phyloP scores from a whole-genome alignment of 306 rosid species.

The Lathyrus tuberosus region DNA sequence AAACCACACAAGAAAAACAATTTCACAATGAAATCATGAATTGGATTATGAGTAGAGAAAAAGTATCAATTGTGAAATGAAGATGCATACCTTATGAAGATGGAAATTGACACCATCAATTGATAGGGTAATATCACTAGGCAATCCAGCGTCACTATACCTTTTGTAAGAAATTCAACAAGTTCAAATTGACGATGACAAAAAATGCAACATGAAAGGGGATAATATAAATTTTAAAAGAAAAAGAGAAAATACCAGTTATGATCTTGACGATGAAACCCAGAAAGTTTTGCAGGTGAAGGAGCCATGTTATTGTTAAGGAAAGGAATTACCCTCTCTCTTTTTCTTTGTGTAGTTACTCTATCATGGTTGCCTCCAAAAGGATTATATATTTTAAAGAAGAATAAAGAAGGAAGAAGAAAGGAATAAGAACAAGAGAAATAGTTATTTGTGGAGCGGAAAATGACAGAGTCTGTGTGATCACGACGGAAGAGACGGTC shows the following conservation, averaged over 20 bases:
- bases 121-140: constrained; percentile 67
- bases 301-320: constrained; percentile 57
- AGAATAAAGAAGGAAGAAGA: constrained; percentile 33
- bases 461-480: constrained; percentile 47
- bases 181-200: neutral
- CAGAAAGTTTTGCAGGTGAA: constrained; percentile 77
- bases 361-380: constrained; percentile 33
- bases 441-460: neutral
- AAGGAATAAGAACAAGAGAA: constrained; percentile 27
- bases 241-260: constrained; percentile 61
- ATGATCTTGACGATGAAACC: constrained; percentile 72
- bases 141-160: constrained; percentile 72
- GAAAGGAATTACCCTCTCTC: constrained; percentile 25
- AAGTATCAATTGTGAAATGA: constrained; percentile 19
- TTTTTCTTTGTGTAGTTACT: neutral
- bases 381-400: neutral
- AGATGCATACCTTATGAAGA: constrained; percentile 71
- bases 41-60: neutral
- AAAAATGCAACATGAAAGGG: constrained; percentile 6
- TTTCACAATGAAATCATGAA: neutral
- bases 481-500: constrained; percentile 50
- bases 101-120: constrained; percentile 69
- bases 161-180: constrained; percentile 37
- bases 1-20: constrained; percentile 31
- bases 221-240: neutral